A percentile compares a stretch with the other conserved stretches of the same genome.
Conservation (phyloP, 352 stramenopile species). For the Globisporangium emineosum region DNA sequence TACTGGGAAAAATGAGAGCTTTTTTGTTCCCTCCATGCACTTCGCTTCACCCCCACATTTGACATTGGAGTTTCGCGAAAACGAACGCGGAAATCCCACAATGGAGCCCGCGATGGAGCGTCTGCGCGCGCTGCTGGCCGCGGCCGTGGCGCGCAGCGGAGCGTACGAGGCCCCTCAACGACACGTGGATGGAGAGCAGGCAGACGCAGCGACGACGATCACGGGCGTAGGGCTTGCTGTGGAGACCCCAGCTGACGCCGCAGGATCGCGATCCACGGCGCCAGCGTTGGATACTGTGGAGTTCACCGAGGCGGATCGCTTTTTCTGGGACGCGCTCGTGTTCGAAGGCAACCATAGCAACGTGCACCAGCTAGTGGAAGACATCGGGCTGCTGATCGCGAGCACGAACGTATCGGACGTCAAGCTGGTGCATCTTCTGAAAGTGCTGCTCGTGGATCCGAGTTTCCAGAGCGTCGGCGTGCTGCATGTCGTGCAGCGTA, state of each 20-base stretch:
- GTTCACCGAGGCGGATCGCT: conserved; percentile 36
- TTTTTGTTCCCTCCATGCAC: background rate
- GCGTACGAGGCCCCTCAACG: conserved; percentile 1
- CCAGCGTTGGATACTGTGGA: conserved; percentile 16
- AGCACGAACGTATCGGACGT: conserved; percentile 38
- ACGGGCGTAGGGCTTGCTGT: background rate
- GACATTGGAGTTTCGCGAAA: conserved; percentile 12
- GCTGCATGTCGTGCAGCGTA: conserved; percentile 50
- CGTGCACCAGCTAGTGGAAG: conserved; percentile 26
- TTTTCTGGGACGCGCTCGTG: conserved; percentile 50
- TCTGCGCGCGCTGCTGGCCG: conserved; percentile 39
- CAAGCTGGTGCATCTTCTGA: conserved; percentile 33
- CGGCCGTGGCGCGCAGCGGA: conserved; percentile 31
- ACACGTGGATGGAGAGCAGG: background rate
- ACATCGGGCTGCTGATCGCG: conserved; percentile 63
- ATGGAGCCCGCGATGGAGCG: conserved; percentile 40
- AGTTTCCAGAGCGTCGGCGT: conserved; percentile 38
- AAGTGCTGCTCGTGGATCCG: conserved; percentile 32
- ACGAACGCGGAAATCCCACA: conserved; percentile 22
- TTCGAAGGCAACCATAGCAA: conserved; percentile 14
- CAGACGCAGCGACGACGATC: background rate
- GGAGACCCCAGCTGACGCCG: background rate
- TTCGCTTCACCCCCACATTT: background rate
- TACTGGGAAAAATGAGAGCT: background rate
- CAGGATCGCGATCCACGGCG: conserved; percentile 12